Evolutionary conservation across 805 yeast genomes (phyloP), one percentile per base, ranked within the genome.

Genomic region (Candida ficus): DNA sequence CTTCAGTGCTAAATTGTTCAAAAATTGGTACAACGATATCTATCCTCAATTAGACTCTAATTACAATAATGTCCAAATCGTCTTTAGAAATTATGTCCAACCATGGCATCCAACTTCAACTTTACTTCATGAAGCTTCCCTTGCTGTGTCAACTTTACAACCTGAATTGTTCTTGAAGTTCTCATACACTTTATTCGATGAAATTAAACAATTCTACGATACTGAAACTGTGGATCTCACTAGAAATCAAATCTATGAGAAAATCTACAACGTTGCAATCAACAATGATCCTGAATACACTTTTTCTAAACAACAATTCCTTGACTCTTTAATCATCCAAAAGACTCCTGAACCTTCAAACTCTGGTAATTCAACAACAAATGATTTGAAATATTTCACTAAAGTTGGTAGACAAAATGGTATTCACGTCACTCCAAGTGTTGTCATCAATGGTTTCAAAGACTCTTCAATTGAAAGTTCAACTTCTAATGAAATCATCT

Each of bases 31-130:
- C 45, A 58, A 63, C 7, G 68, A 69, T 27, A 67, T 83, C 7
- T 67, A 78, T 29, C 89, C 88, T 16, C 46, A 55, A 22, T 61
- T 80, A 35, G 67, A 71, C 36, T 46, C 59, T 23, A 62, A 67
- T 38, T 73, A 80, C 2, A 69, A 68, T 42, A 58, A 72, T 44
- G 75, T 81, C 50, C 75, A 76, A 48, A 71, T 85, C 45, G 74
- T 78, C 10, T 76, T 82, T 59, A 72, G 79, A 46, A 82, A 85
- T 54, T 88, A 81, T 30, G 69, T 83, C n/a, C 96, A 88, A 65
- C 93, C 95, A 49, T 88, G 95, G 95, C 96, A 88, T 58, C 81
- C 90, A 33, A 76, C 78, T 41, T 80, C 91, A 1, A 72, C 76
- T 5, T 61, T 76, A 28, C 66, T 78, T 29, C 82, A 83, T 57